Conservation (phyloP, 2,329 filamentous ascomycete genomes). For the Colletotrichum orchidophilum region DNA sequence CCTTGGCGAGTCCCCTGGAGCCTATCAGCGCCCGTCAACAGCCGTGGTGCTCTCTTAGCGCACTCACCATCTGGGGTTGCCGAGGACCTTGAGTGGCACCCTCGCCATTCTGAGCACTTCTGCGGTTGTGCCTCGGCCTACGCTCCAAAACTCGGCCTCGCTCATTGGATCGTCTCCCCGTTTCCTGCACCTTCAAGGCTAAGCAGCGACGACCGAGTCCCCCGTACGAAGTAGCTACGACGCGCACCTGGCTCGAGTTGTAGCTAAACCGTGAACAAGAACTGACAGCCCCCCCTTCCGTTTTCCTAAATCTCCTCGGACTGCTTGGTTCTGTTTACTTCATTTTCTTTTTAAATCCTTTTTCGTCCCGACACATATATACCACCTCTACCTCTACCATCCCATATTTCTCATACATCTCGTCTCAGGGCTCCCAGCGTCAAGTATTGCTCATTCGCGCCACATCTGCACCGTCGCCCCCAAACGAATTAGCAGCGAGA, state of each 20-base stretch:
- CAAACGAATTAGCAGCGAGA: slow-evolving; percentile 11
- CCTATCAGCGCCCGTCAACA: slow-evolving; percentile 12
- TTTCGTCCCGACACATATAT: background rate
- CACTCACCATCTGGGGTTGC: slow-evolving; percentile 27
- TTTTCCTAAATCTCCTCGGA: slow-evolving; percentile 3
- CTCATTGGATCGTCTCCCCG: slow-evolving; percentile 18
- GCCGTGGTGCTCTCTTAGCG: slow-evolving; percentile 11
- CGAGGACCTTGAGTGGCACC: slow-evolving; percentile 29
- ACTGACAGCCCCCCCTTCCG: slow-evolving; percentile 10
- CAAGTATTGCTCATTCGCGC: background rate
- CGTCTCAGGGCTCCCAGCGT: background rate
- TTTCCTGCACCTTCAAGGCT: slow-evolving; percentile 2
- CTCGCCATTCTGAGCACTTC: slow-evolving; percentile 9
- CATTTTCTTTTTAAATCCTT: slow-evolving; percentile 5
- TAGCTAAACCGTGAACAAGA: slow-evolving; percentile 10
- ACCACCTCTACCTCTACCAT: background rate
- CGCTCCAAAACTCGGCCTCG: slow-evolving; percentile 22
- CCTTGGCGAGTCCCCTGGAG: slow-evolving; percentile 7
- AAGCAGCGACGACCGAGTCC: background rate
- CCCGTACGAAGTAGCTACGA: background rate
- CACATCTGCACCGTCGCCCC: background rate
- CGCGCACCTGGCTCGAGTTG: background rate
- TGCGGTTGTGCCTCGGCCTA: slow-evolving; percentile 35
- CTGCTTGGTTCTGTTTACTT: slow-evolving; percentile 7
- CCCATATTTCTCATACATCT: slow-evolving; percentile 1